A percentile compares a stretch with the other conserved stretches of the same genome.
Evolutionary conservation across 495 filamentous ascomycete species (phyloP).

Genomic region (Lepidopterella palustris): DNA sequence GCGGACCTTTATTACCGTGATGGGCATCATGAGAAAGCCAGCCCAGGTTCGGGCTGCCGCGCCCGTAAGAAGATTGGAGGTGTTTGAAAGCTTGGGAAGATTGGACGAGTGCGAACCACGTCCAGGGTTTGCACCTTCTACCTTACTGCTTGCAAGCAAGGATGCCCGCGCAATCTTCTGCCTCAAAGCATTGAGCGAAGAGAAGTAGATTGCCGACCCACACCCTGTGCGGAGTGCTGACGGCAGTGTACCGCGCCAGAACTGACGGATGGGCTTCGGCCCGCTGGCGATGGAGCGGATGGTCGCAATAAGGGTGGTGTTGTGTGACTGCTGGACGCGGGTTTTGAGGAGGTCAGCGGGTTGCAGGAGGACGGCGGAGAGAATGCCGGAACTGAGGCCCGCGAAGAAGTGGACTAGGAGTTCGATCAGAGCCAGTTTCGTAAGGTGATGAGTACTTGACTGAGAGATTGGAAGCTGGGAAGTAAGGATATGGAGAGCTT

Average conservation of each 20-base stretch:
- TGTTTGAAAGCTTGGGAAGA: conserved; percentile 76
- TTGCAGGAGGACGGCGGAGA: conserved; percentile 84
- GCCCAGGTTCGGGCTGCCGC: conserved; percentile 76
- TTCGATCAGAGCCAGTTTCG: not conserved
- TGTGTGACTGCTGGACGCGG: conserved; percentile 71
- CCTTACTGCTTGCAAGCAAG: conserved; percentile 1
- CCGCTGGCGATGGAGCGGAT: conserved; percentile 61
- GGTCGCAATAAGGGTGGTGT: conserved; percentile 59
- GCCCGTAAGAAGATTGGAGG: conserved; percentile 78
- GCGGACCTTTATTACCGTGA: conserved; percentile 94
- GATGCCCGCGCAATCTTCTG: conserved; percentile 52
- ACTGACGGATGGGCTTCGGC: conserved; percentile 57
- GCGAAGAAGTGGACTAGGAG: conserved; percentile 77
- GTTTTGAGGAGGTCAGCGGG: conserved; percentile 96
- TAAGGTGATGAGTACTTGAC: not conserved
- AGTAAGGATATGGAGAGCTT: conserved; percentile 5
- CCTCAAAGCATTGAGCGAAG: conserved; percentile 74
- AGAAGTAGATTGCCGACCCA: conserved; percentile 92
- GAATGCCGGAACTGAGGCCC: conserved; percentile 78
- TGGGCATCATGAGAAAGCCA: conserved; percentile 89
- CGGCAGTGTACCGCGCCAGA: conserved; percentile 93
- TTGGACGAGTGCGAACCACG: conserved; percentile 52
- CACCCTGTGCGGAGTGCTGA: conserved; percentile 87
- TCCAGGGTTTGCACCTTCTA: not conserved
- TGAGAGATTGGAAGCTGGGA: not conserved